A percentile compares a stretch with the other conserved stretches of the same genome.
Conservation (phyloP, 495 filamentous ascomycete species). For the Penicillium riverlandense region DNA sequence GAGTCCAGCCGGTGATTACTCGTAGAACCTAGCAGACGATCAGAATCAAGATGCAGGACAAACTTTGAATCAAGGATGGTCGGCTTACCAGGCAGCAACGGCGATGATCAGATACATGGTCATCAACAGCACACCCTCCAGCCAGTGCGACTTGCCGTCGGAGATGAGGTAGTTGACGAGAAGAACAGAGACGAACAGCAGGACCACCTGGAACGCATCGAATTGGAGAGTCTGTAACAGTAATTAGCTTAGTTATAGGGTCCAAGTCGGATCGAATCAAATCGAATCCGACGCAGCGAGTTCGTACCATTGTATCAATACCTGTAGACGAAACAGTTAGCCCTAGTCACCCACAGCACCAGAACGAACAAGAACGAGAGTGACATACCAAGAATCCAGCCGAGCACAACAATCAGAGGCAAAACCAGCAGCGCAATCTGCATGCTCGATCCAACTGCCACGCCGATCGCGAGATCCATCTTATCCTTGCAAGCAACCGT, state of each 20-base stretch:
- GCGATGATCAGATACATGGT: conserved; percentile 72
- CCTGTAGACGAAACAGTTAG: conserved; percentile 13
- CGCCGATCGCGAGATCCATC: conserved; percentile 82
- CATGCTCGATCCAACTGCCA: conserved; percentile 79
- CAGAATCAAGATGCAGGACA: too few relatives aligned
- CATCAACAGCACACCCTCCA: conserved; percentile 69
- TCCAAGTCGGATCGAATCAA: too few relatives aligned
- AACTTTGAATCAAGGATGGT: too few relatives aligned
- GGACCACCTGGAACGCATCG: conserved; percentile 73
- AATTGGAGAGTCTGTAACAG: conserved; percentile 62
- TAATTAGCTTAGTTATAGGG: neutral
- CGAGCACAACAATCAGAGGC: conserved; percentile 69
- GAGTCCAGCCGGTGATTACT: too few relatives aligned
- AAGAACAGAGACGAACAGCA: conserved; percentile 71
- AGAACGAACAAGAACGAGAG: too few relatives aligned
- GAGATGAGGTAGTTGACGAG: conserved; percentile 79
- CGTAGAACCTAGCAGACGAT: too few relatives aligned
- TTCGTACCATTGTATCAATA: conserved; percentile 31
- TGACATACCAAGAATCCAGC: conserved; percentile 65
- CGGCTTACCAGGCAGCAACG: conserved; percentile 40
- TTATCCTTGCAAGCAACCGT: conserved; percentile 85
- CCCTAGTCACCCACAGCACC: too few relatives aligned
- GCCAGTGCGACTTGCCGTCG: conserved; percentile 52
- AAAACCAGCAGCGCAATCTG: conserved; percentile 78
- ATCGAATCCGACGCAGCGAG: too few relatives aligned